A percentile compares a stretch with the other conserved stretches of the same genome.
Evolutionary conservation across 257 asterid species (phyloP).

Genomic region (Primulina tabacum): DNA sequence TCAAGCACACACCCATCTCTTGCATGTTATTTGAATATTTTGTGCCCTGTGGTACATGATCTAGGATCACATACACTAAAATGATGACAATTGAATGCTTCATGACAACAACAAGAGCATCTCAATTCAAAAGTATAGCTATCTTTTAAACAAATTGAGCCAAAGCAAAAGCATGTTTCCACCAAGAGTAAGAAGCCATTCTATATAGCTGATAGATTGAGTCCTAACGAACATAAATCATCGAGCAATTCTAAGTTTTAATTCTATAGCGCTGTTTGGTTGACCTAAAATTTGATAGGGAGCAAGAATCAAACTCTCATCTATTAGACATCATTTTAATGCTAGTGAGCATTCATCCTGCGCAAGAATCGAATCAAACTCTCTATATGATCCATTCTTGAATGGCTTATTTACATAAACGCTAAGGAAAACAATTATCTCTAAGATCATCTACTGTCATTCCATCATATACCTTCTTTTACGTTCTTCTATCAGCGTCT

Average conservation of each 20-base stretch:
- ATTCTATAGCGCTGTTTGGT: background rate
- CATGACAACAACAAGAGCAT: too few species aligned
- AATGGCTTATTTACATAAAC: too few species aligned
- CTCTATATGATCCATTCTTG: background rate
- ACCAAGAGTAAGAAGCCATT: constrained; percentile 6
- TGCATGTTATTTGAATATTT: constrained; percentile 23
- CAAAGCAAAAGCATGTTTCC: background rate
- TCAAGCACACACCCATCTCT: background rate
- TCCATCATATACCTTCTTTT: background rate
- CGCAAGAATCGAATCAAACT: too few species aligned
- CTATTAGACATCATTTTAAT: background rate
- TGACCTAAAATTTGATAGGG: background rate
- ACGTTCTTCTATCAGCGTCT: background rate
- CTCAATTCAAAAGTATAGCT: too few species aligned
- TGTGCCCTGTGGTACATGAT: constrained; percentile 9
- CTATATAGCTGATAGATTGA: background rate
- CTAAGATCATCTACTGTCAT: background rate
- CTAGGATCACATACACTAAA: constrained; percentile 7
- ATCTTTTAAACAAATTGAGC: background rate
- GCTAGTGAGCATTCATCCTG: background rate
- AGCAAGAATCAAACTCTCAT: too few species aligned
- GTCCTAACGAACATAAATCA: too few species aligned
- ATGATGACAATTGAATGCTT: background rate
- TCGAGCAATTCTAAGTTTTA: background rate
- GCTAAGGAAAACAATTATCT: background rate